Evolutionary conservation across 371 early-diverging fungal species (phyloP), one percentile per base, ranked within the genome.

Genomic region (Nematocida parisii): DNA sequence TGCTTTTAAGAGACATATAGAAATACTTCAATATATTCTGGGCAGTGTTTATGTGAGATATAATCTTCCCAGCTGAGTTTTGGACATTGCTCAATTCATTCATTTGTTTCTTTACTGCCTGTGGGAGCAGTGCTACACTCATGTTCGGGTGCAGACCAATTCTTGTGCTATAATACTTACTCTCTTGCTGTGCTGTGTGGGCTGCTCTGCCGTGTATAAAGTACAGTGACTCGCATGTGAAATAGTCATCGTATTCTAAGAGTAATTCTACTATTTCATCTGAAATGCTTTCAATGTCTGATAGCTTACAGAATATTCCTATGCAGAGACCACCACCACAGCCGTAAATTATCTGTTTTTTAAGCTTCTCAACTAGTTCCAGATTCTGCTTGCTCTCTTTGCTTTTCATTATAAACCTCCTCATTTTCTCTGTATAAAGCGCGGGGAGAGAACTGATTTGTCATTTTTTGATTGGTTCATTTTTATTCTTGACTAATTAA

Each of bases 231-330:
- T 60, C 39, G 61, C 80, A 77, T 39, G 57, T 67, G 46, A 77
- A 77, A 27, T 77, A 77, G 15, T 33, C 54, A 15, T 44, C 46
- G 54, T 77, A 77, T 56, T 67, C 80, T 52, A 56, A n/a, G 11
- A 77, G 64, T 5, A 77, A 15, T 15, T 24, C 52, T 18, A 44
- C 54, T 52, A 77, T 56, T 55, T 77, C 80, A 33, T 61, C 71
- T n/a, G 44, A 18, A 13, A 67, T 50, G 20, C 18, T 24, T 20
- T 77, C 68, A n/a, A 70, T 52, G 22, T 77, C 80, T 5, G 80
- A 66, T 20, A 77, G 39, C 45, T 77, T 77, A 56, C 80, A 77
- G 71, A 77, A 77, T 15, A 77, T 67, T 27, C 80, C 80, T 22
- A 52, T 56, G 52, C 80, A 77, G 4, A 40, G 15, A 9, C 22